Percentiles rank a stretch among this genome's conserved stretches.
phyloP scores from a whole-genome alignment of 2,329 filamentous ascomycete genomes.

The Sporothrix phasma region DNA sequence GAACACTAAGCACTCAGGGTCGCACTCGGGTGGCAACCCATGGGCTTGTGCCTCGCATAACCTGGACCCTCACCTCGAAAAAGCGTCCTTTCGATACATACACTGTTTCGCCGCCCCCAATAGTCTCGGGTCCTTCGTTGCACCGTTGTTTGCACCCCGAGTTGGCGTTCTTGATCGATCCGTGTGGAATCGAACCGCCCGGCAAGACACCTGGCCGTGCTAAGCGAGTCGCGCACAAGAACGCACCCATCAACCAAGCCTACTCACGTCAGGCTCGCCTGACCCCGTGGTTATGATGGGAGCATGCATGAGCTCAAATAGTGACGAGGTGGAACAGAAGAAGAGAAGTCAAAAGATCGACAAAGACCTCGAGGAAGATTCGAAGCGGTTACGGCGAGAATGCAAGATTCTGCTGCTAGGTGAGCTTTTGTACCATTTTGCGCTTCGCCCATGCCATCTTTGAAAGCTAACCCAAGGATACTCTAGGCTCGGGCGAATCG shows the following conservation, averaged over 20 bases:
- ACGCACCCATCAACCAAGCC: background rate
- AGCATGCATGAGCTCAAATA: constrained; percentile 80
- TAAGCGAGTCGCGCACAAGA: background rate
- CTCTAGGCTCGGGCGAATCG: constrained; percentile 85
- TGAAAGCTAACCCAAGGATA: constrained; percentile 11
- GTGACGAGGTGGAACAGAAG: constrained; percentile 83
- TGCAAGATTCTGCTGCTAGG: constrained; percentile 96
- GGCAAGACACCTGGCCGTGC: background rate
- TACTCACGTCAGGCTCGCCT: background rate
- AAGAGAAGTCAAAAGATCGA: constrained; percentile 96
- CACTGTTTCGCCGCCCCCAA: background rate
- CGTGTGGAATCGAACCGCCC: background rate
- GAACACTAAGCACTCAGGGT: background rate
- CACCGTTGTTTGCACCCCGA: background rate
- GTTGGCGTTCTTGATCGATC: background rate
- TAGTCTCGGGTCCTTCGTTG: background rate
- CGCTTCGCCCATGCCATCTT: background rate
- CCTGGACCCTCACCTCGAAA: background rate
- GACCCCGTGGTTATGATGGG: constrained; percentile 52
- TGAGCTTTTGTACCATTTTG: constrained; percentile 34
- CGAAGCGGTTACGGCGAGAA: constrained; percentile 83
- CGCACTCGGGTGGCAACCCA: background rate
- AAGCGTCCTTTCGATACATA: background rate
- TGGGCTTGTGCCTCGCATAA: constrained; percentile 10
- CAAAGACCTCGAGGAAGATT: constrained; percentile 86